Evolutionary conservation across 352 stramenopile species (phyloP), one percentile per base, ranked within the genome.

Genomic region (Phytopythium litorale): DNA sequence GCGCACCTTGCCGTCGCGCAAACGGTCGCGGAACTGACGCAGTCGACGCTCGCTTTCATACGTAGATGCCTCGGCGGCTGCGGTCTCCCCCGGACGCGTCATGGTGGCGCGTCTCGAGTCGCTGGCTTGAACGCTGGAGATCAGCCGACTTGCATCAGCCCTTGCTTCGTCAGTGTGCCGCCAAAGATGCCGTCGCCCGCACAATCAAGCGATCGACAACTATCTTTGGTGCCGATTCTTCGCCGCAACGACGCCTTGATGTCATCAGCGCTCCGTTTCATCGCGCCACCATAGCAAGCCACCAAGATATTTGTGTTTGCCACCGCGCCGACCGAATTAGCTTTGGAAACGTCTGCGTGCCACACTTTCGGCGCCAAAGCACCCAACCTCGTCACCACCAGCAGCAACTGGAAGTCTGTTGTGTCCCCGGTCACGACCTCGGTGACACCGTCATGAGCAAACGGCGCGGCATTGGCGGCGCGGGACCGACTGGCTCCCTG

Each of bases 1-100:
- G n/a, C 54, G 50, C 11, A 92, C 56, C 19, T 75, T 62, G 19
- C 75, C 76, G 60, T 92, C 84, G n/a, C 81, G 84, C 35, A 92
- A 66, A 21, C 53, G 75, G 55, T 88, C 81, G 18, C 82, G 79
- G 53, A 92, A 92, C 15, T 58, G 38, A 28, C 76, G 64, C 3
- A 77, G 4, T 13, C 63, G 43, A 19, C 66, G 25, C 51, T 74
- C 67, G 25, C 70, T 58, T 30, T 66, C 61, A 11, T 59, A 74
- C 40, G 55, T 30, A 30, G 42, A 16, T 23, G 28, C 30, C 6
- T 51, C 38, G 7, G 23, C 9, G 19, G 23, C 12, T 7, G 37
- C 4, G n/a, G 30, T 3, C 48, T 19, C 48, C 11, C 9, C 57
- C 40, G 37, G 59, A 42, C 12, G 16, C 38, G 15, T 54, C 63